Conservation (phyloP, 1,284 basidiomycete species). For the Pyrrhoderma noxium region DNA sequence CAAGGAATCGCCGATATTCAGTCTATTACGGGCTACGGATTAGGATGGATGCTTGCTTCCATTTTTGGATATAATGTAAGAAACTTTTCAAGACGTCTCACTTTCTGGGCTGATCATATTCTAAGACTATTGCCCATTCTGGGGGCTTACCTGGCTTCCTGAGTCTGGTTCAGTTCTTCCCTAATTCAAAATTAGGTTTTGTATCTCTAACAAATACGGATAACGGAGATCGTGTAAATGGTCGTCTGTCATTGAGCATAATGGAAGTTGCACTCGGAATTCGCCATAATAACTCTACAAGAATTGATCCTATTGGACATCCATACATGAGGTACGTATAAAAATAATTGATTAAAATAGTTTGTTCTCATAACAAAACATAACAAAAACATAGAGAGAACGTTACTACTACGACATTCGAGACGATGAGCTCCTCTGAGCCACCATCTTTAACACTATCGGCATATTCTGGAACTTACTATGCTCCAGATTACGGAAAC, state of each 20-base stretch:
- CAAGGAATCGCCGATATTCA: slow-evolving; percentile 4
- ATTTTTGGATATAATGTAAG: slow-evolving; percentile 24
- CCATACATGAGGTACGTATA: too few species aligned
- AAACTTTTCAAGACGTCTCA: neutral
- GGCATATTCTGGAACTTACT: slow-evolving; percentile 22
- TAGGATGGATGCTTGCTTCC: slow-evolving; percentile 25
- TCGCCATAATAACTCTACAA: neutral
- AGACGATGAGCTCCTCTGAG: too few species aligned
- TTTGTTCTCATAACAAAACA: too few species aligned
- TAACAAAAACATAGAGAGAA: too few species aligned
- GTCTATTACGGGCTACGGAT: slow-evolving; percentile 25
- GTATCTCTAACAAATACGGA: slow-evolving; percentile 27
- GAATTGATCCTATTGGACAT: too few species aligned
- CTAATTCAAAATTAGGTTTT: slow-evolving; percentile 26
- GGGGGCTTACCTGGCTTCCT: slow-evolving; percentile 28
- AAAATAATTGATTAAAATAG: too few species aligned
- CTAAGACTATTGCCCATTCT: slow-evolving; percentile 25
- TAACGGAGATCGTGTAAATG: slow-evolving; percentile 9
- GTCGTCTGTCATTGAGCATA: neutral
- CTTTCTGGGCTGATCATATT: neutral
- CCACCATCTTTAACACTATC: slow-evolving; percentile 12
- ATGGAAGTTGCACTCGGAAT: slow-evolving; percentile 3
- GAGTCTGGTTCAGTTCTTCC: slow-evolving; percentile 24
- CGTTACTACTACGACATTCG: too few species aligned
- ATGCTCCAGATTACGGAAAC: slow-evolving; percentile 21